These are phyloP conservation scores for Clavaria fumosa DNA, from an alignment of 768 basidiomycete genomes.

Conservation along the genomic window DNA sequence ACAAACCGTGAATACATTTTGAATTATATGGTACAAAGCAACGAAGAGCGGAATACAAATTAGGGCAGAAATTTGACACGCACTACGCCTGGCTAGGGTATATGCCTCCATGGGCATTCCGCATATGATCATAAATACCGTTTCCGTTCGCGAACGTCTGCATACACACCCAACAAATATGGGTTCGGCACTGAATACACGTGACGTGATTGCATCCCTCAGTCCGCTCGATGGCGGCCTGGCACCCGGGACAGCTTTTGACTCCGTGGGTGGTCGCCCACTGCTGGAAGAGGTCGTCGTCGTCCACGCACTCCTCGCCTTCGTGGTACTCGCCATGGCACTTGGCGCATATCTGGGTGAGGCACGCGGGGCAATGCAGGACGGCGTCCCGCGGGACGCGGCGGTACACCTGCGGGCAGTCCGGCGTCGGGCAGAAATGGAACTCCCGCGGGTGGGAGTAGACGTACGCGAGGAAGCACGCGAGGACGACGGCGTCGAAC, in stretches of 20 bases:
- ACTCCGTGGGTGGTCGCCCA: slow-evolving; percentile 54
- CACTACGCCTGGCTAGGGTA: too few species aligned
- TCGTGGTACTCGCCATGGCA: slow-evolving; percentile 49
- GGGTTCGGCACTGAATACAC: slow-evolving; percentile 58
- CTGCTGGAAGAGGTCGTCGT: slow-evolving; percentile 40
- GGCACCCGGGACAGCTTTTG: slow-evolving; percentile 62
- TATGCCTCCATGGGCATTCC: slow-evolving; percentile 48
- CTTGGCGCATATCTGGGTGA: slow-evolving; percentile 36
- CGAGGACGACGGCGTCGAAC: slow-evolving; percentile 38
- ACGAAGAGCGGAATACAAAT: too few species aligned
- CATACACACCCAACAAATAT: slow-evolving; percentile 72
- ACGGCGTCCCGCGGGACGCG: slow-evolving; percentile 26
- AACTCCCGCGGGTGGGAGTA: slow-evolving; percentile 46
- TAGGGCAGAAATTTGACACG: too few species aligned
- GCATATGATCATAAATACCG: slow-evolving; percentile 74
- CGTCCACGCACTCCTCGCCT: slow-evolving; percentile 38
- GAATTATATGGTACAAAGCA: too few species aligned
- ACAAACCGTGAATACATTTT: slow-evolving; percentile 13
- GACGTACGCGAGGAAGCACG: slow-evolving; percentile 47
- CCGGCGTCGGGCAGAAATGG: slow-evolving; percentile 64
- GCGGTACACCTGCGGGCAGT: slow-evolving; percentile 64
- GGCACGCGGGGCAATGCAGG: slow-evolving; percentile 41
- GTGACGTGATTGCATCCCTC: slow-evolving; percentile 78
- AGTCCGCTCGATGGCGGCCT: slow-evolving; percentile 49
- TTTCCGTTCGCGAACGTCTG: slow-evolving; percentile 50